These are phyloP conservation scores for Lachancea lanzarotensis DNA, from an alignment of 805 yeast genomes.

Conservation along the genomic window DNA sequence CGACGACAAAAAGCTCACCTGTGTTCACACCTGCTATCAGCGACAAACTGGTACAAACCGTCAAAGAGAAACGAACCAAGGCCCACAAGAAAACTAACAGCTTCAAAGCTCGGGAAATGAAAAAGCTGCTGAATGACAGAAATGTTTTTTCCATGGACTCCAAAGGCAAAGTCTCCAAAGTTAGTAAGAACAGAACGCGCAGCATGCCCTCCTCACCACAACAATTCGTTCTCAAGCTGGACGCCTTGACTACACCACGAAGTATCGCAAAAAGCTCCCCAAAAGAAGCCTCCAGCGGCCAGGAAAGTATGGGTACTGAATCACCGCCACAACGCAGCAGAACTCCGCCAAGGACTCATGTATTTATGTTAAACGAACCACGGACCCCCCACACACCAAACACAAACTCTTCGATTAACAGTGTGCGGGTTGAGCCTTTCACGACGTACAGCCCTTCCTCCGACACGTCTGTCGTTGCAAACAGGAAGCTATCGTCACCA, in stretches of 20 bases:
- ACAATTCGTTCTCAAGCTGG: constrained; percentile 4
- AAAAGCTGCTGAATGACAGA: constrained; percentile 27
- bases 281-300: background rate
- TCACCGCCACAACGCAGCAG: background rate
- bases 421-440: background rate
- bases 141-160: constrained; percentile 26
- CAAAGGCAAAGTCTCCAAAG: constrained; percentile 11
- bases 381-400: constrained; percentile 1
- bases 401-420: background rate
- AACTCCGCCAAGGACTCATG: constrained; percentile 4
- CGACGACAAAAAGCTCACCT: constrained; percentile 6
- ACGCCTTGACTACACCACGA: background rate
- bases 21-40: constrained; percentile 25
- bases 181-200: constrained; percentile 5
- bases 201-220: constrained; percentile 7
- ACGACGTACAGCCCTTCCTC: background rate
- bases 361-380: constrained; percentile 3
- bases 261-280: background rate
- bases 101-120: constrained; percentile 32
- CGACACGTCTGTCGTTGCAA: constrained; percentile 8
- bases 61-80: constrained; percentile 17
- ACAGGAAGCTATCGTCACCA: constrained; percentile 14
- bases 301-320: background rate
- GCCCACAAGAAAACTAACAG: constrained; percentile 33
- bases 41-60: constrained; percentile 26